phyloP scores from a whole-genome alignment of 768 basidiomycete genomes.

The Sistotremastrum suecicum region DNA sequence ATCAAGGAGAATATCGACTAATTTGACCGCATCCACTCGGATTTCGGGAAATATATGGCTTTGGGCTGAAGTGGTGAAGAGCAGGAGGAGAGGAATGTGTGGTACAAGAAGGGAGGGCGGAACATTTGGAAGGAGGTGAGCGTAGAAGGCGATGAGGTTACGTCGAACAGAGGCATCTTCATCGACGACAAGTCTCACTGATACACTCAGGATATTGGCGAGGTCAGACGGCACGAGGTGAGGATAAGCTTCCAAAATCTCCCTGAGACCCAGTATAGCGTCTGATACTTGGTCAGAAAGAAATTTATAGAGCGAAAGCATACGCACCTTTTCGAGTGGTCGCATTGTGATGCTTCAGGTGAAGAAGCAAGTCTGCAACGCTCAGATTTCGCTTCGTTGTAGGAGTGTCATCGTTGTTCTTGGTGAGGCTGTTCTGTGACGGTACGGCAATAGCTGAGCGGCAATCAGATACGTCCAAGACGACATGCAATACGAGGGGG shows the following conservation, averaged over 20 bases:
- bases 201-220: constrained; percentile 39
- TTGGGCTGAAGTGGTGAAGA: constrained; percentile 83
- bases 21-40: constrained; percentile 74
- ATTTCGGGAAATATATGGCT: constrained; percentile 95
- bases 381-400: constrained; percentile 66
- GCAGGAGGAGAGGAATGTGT: constrained; percentile 59
- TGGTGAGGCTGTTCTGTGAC: constrained; percentile 56
- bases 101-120: constrained; percentile 54
- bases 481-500: constrained; percentile 5
- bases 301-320: background rate
- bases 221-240: constrained; percentile 37
- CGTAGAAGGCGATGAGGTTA: constrained; percentile 47
- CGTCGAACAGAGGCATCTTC: constrained; percentile 82
- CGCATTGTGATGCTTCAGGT: constrained; percentile 74
- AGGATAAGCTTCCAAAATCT: constrained; percentile 53
- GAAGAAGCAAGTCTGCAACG: constrained; percentile 60
- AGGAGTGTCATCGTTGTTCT: constrained; percentile 43
- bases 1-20: constrained; percentile 63
- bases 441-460: constrained; percentile 76
- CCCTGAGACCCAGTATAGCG: constrained; percentile 56
- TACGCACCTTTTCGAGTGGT: constrained; percentile 55
- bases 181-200: constrained; percentile 65
- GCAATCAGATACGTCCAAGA: background rate
- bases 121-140: constrained; percentile 58
- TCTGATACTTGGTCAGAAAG: constrained; percentile 27